Evolutionary conservation across 2,329 filamentous ascomycete species (phyloP), one percentile per base, ranked within the genome.

Genomic region (Xylariaceae sp.): DNA sequence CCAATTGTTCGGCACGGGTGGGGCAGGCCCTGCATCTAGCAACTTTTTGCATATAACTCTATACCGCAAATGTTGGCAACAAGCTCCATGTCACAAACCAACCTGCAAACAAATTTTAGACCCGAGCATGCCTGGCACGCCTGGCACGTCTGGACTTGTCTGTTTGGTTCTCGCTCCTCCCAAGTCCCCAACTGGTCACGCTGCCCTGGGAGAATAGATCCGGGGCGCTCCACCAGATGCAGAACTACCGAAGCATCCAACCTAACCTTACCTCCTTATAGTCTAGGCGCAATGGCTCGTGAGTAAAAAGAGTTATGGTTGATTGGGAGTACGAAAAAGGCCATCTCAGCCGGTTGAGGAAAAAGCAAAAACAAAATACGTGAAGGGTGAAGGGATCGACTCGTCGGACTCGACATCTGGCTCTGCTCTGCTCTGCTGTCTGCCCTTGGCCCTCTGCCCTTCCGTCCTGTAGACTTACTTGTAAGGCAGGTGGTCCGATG

Each of bases 1-100:
- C 48, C 46, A 49, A 48, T 44, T 45, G 43, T 44, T 47, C 48
- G 46, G 48, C 35, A 46, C 46, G 36, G 36, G 46, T 50, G 48
- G 48, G 43, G 34, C 48, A 44, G n/a, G 31, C 37, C n/a, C n/a
- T 44, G 40, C 37, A 31, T 46, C 43, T 45, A 47, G 41, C 33
- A 44, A 38, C 30, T 7, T 44, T 37, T 37, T 43, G 43, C 46
- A 46, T 46, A 36, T 29, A 39, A 27, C 31, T 38, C 43, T 46
- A 43, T 43, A 41, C 40, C 36, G 38, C 28, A 41, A 40, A 38
- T 12, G 39, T 38, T n/a, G 12, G 28, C 21, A 40, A 37, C 31
- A 34, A 34, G 13, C 11, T 44, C 30, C 14, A 47, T 43, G 40
- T 37, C 41, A 38, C n/a, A n/a, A n/a, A n/a, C n/a, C n/a, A n/a